Percentiles rank a stretch among this genome's conserved stretches.
phyloP scores from a whole-genome alignment of 2,329 filamentous ascomycete species.

The Clathrospora elynae region DNA sequence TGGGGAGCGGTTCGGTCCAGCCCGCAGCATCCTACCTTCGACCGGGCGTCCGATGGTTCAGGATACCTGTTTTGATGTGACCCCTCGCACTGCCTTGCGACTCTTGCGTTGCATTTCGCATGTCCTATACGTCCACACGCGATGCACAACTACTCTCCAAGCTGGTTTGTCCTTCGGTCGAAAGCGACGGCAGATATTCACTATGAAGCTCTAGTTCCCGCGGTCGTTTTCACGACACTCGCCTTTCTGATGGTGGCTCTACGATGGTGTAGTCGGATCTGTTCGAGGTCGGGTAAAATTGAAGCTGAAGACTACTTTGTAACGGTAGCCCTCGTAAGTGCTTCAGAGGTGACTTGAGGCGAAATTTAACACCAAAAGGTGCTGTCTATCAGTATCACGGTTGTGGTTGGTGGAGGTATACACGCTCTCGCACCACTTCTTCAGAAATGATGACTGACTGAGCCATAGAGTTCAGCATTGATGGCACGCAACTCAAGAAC shows the following conservation, averaged over 20 bases:
- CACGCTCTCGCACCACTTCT: neutral
- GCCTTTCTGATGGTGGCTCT: slow-evolving; percentile 30
- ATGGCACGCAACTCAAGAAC: neutral
- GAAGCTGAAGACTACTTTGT: slow-evolving; percentile 38
- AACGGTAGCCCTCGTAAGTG: slow-evolving; percentile 32
- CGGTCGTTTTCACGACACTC: slow-evolving; percentile 31
- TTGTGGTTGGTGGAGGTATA: slow-evolving; percentile 33
- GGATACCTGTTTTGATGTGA: too few relatives aligned
- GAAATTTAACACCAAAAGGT: slow-evolving; percentile 21
- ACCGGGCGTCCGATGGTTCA: neutral
- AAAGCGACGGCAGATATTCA: slow-evolving; percentile 31
- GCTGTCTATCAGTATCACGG: slow-evolving; percentile 35
- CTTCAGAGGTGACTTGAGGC: neutral
- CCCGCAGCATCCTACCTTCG: neutral
- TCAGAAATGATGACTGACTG: slow-evolving; percentile 1
- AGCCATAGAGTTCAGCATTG: slow-evolving; percentile 15
- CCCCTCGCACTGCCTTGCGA: neutral
- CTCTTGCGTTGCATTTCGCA: neutral
- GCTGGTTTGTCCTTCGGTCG: slow-evolving; percentile 32
- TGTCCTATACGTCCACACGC: neutral
- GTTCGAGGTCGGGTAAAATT: slow-evolving; percentile 17
- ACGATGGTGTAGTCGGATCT: slow-evolving; percentile 37
- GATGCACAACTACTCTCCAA: slow-evolving; percentile 28
- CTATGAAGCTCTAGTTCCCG: slow-evolving; percentile 30
- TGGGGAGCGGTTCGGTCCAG: slow-evolving; percentile 2